Conservation (phyloP, 2,329 filamentous ascomycete species). For the Coleophoma crateriformis region DNA sequence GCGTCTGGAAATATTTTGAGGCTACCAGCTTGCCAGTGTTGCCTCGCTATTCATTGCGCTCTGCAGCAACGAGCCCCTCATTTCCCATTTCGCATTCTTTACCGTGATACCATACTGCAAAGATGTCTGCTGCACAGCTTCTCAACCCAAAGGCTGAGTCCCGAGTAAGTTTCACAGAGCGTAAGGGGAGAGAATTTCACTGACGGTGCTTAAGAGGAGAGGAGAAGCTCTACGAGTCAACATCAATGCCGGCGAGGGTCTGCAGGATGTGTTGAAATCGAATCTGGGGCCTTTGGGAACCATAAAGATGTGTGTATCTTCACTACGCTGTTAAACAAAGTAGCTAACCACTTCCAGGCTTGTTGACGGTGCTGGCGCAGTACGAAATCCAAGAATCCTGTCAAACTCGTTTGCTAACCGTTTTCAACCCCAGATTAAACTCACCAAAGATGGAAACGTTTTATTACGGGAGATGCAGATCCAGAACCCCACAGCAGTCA, state of each 20-base stretch:
- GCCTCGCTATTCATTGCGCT: neutral
- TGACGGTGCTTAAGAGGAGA: conserved; percentile 61
- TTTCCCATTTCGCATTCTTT: conserved; percentile 4
- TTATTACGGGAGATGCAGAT: conserved; percentile 80
- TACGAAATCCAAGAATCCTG: conserved; percentile 29
- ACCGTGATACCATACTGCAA: conserved; percentile 13
- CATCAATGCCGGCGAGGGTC: conserved; percentile 91
- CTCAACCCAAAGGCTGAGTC: conserved; percentile 99
- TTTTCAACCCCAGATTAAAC: conserved; percentile 66
- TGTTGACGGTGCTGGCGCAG: conserved; percentile 64
- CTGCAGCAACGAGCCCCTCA: conserved; percentile 4
- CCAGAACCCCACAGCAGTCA: conserved; percentile 94
- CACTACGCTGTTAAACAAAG: neutral
- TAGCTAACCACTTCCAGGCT: conserved; percentile 40
- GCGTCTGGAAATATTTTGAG: neutral
- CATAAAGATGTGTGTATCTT: conserved; percentile 75
- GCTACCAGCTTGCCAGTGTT: too few relatives aligned
- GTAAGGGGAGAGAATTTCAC: conserved; percentile 18
- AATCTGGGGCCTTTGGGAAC: conserved; percentile 92
- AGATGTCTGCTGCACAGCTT: conserved; percentile 95
- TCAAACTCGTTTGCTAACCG: conserved; percentile 3
- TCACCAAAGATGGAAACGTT: conserved; percentile 98
- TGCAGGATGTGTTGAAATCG: conserved; percentile 90
- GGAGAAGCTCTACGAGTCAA: conserved; percentile 96
- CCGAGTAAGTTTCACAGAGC: conserved; percentile 56